Conservation (phyloP, 108 stramenopile species). For the Hondaea fermentalgiana region DNA sequence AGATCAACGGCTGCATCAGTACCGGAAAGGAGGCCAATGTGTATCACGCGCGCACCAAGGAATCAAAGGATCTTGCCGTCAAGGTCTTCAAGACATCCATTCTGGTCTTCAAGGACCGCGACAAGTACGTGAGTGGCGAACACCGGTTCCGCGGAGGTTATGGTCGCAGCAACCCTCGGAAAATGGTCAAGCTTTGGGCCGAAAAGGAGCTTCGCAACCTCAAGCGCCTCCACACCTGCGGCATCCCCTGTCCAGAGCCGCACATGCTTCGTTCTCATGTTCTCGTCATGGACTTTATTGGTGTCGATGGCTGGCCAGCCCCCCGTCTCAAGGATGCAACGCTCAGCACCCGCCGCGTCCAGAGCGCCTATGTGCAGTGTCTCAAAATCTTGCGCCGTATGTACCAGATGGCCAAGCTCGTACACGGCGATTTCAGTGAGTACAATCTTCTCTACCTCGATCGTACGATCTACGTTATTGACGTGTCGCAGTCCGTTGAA, state of each 20-base stretch:
- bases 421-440: slow-evolving; percentile 73
- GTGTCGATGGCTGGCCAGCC: slow-evolving; percentile 82
- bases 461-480: slow-evolving; percentile 79
- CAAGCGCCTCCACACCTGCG: slow-evolving; percentile 67
- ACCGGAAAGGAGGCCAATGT: slow-evolving; percentile 99
- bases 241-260: slow-evolving; percentile 76
- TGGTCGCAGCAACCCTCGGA: slow-evolving; percentile 87
- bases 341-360: slow-evolving; percentile 54
- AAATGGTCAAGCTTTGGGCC: slow-evolving; percentile 99
- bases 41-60: slow-evolving; percentile 80
- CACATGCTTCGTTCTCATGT: slow-evolving; percentile 84
- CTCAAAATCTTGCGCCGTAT: slow-evolving; percentile 73
- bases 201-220: slow-evolving; percentile 98
- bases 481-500: slow-evolving; percentile 93
- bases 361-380: slow-evolving; percentile 73
- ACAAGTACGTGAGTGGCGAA: slow-evolving; percentile 96
- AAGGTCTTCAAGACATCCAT: slow-evolving; percentile 99
- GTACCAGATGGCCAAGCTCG: slow-evolving; percentile 75
- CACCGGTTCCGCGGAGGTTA: slow-evolving; percentile 94
- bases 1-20: slow-evolving; percentile 90
- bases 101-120: slow-evolving; percentile 95
- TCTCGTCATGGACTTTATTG: slow-evolving; percentile 95
- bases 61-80: slow-evolving; percentile 71
- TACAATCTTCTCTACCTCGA: slow-evolving; percentile 94
- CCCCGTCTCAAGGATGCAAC: slow-evolving; percentile 84